Evolutionary conservation across 192 early-diverging fungal genomes (phyloP).

Genomic region (Jimgerdemannia flammicorona): DNA sequence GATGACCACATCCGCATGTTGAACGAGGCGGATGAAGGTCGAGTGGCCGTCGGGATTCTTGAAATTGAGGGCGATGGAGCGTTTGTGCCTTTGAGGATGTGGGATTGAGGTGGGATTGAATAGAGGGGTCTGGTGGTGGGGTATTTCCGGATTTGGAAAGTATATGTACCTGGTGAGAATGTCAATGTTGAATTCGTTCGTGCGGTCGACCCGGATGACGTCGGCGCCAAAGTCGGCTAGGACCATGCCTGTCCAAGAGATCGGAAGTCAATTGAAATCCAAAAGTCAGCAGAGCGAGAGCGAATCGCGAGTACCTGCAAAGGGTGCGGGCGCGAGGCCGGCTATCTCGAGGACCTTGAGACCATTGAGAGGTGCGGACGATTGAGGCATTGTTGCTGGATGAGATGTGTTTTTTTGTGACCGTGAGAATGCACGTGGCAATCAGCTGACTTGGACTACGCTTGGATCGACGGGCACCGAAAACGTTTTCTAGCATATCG

Average conservation of each 20-base stretch:
- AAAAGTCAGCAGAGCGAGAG: not conserved
- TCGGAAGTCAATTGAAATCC: not conserved
- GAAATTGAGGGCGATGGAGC: conserved; percentile 58
- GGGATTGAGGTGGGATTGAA: too few species aligned
- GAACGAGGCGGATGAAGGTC: conserved; percentile 36
- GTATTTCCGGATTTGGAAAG: too few species aligned
- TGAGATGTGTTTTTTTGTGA: too few species aligned
- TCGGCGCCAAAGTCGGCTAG: conserved; percentile 66
- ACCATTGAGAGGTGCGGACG: conserved; percentile 25
- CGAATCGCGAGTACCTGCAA: conserved; percentile 33
- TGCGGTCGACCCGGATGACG: conserved; percentile 60
- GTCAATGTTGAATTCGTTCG: conserved; percentile 32
- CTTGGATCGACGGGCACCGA: too few species aligned
- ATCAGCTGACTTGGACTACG: too few species aligned
- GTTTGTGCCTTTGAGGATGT: conserved; percentile 43
- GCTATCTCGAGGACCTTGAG: conserved; percentile 64
- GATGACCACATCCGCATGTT: conserved; percentile 54
- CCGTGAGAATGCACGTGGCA: too few species aligned
- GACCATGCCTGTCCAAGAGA: conserved; percentile 42
- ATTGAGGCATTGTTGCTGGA: not conserved
- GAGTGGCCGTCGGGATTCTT: conserved; percentile 45
- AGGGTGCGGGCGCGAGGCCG: conserved; percentile 65
- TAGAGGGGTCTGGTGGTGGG: too few species aligned
- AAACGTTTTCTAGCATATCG: too few species aligned
- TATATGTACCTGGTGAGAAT: conserved; percentile 35